phyloP scores from a whole-genome alignment of 768 basidiomycete species.

The Mycena epipterygia region DNA sequence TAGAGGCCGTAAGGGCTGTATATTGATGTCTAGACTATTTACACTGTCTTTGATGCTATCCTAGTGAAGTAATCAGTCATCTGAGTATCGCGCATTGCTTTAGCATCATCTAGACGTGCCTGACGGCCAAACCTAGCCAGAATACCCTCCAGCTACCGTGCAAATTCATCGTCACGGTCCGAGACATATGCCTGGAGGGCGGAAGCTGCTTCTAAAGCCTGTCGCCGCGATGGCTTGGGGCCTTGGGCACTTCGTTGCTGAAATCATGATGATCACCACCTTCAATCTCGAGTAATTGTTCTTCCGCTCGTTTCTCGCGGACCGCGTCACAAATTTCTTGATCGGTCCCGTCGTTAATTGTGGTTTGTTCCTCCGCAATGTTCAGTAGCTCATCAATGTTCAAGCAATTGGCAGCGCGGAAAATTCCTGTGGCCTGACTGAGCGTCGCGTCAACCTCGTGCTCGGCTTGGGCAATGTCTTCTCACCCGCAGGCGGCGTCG shows the following conservation, averaged over 20 bases:
- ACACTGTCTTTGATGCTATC: background rate
- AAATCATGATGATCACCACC: constrained; percentile 5
- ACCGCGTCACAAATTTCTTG: constrained; percentile 1
- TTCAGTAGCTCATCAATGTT: background rate
- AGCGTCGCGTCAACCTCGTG: too few relatives aligned
- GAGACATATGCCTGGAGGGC: background rate
- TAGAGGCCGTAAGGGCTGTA: background rate
- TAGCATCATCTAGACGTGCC: background rate
- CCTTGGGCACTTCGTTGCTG: background rate
- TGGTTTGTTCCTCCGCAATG: background rate
- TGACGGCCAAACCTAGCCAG: background rate
- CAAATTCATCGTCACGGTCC: background rate
- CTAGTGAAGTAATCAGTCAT: constrained; percentile 8
- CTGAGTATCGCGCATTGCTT: background rate
- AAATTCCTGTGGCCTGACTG: too few relatives aligned
- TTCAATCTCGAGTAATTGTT: background rate
- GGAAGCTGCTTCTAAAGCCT: background rate
- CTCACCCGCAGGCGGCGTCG: too few relatives aligned
- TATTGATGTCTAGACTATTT: background rate
- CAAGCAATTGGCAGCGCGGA: too few relatives aligned
- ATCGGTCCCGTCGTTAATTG: background rate
- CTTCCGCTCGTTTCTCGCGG: background rate
- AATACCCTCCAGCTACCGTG: background rate
- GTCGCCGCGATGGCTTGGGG: background rate
- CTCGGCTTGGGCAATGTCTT: background rate